Evolutionary conservation across 306 rosid genomes (phyloP).

Genomic region (Pterocarpus santalinus): DNA sequence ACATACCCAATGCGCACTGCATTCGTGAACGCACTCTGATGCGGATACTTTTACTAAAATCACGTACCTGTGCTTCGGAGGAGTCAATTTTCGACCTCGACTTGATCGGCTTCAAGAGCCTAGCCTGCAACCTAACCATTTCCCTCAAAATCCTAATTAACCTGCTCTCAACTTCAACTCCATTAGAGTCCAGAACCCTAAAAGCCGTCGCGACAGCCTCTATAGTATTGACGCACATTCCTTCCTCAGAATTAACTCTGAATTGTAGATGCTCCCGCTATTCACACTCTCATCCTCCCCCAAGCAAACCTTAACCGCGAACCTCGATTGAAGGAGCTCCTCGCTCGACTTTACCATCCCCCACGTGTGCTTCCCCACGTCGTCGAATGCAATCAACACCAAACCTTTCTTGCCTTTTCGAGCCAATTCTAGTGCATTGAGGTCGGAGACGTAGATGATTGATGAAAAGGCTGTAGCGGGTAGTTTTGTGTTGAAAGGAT

Average conservation of each 20-base stretch:
- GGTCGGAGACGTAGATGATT: constrained; percentile 55
- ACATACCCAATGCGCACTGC: too few relatives aligned
- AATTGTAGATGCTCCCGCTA: constrained; percentile 81
- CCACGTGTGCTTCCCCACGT: constrained; percentile 87
- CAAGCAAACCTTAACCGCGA: constrained; percentile 75
- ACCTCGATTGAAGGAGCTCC: constrained; percentile 56
- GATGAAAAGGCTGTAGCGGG: constrained; percentile 66
- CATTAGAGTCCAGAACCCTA: constrained; percentile 72
- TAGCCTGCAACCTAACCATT: constrained; percentile 76
- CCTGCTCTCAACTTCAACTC: constrained; percentile 60
- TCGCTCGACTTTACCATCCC: constrained; percentile 95
- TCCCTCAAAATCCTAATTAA: constrained; percentile 72
- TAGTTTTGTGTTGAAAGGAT: too few relatives aligned
- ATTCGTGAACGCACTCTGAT: too few relatives aligned
- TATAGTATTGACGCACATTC: constrained; percentile 85
- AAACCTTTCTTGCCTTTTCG: not conserved
- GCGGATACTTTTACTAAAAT: too few relatives aligned
- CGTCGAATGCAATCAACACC: constrained; percentile 80
- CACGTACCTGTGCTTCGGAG: too few relatives aligned
- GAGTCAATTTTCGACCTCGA: constrained; percentile 59
- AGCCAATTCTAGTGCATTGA: not conserved
- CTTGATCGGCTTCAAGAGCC: constrained; percentile 68
- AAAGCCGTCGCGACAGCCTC: constrained; percentile 85
- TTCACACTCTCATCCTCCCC: constrained; percentile 57
- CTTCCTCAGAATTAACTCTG: constrained; percentile 82